A percentile compares a stretch with the other conserved stretches of the same genome.
Evolutionary conservation across 2,329 filamentous ascomycete species (phyloP).

Genomic region (Exophiala lecanii-corni): DNA sequence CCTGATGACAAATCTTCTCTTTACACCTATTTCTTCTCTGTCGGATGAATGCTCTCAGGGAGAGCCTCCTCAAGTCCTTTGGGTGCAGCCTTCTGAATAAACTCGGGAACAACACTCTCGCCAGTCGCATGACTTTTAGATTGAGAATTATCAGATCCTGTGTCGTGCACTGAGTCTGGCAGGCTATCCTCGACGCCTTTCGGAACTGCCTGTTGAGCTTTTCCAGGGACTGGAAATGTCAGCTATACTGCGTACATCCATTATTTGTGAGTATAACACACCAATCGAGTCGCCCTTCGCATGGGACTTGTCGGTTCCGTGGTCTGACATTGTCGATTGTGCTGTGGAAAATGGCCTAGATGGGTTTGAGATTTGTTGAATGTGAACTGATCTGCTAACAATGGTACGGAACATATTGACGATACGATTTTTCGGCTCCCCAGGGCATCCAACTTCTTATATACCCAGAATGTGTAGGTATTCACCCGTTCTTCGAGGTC

Average conservation of each 20-base stretch:
- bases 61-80: not conserved
- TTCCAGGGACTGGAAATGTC: not conserved
- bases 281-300: not conserved
- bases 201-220: not conserved
- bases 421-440: too few relatives aligned
- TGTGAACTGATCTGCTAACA: too few relatives aligned
- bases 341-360: too few relatives aligned
- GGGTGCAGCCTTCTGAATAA: not conserved
- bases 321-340: too few relatives aligned
- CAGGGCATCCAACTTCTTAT: too few relatives aligned
- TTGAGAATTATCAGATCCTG: not conserved
- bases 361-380: too few relatives aligned
- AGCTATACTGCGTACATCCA: too few relatives aligned
- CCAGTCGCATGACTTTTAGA: constrained; percentile 2
- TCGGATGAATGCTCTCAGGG: constrained; percentile 2
- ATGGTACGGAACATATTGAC: too few relatives aligned
- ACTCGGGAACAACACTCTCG: not conserved
- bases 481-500: too few relatives aligned
- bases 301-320: constrained; percentile 1
- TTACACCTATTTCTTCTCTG: too few relatives aligned
- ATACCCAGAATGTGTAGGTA: too few relatives aligned
- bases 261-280: not conserved
- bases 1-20: too few relatives aligned
- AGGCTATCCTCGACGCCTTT: constrained; percentile 1
- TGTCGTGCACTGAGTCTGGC: constrained; percentile 1